Conservation (phyloP, 306 rosid genomes). For the Alnus glutinosa region DNA sequence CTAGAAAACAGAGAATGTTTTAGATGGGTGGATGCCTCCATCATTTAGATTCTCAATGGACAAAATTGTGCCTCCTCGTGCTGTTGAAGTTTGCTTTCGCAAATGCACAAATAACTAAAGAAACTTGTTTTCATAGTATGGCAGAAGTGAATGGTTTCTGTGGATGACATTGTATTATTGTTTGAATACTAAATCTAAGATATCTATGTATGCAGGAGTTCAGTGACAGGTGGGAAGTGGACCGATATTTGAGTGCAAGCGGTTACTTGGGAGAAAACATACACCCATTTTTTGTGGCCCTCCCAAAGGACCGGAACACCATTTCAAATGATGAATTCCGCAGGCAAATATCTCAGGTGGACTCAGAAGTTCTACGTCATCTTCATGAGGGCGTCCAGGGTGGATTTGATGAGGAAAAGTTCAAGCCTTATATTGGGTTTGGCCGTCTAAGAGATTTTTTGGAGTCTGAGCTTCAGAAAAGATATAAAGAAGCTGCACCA, state of each 20-base stretch:
- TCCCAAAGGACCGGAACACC: constrained; percentile 78
- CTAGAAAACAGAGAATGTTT: not conserved
- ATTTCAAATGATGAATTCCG: constrained; percentile 94
- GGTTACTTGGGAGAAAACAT: constrained; percentile 87
- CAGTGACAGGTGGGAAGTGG: constrained; percentile 95
- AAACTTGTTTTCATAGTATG: not conserved
- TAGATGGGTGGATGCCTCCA: not conserved
- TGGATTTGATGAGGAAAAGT: constrained; percentile 92
- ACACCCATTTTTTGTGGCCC: constrained; percentile 82
- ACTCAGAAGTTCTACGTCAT: constrained; percentile 77
- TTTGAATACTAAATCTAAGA: constrained; percentile 23
- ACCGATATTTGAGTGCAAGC: constrained; percentile 92
- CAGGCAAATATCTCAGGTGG: constrained; percentile 83
- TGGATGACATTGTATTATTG: not conserved
- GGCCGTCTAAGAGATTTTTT: constrained; percentile 72
- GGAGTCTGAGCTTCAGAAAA: constrained; percentile 92
- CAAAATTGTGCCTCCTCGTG: not conserved
- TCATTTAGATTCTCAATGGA: not conserved
- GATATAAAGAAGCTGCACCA: constrained; percentile 97
- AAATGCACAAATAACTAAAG: not conserved
- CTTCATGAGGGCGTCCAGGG: constrained; percentile 82
- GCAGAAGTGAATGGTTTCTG: not conserved
- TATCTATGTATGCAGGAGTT: constrained; percentile 67
- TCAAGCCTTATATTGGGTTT: constrained; percentile 72
- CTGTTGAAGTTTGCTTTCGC: not conserved